Evolutionary conservation across 2,329 filamentous ascomycete species (phyloP).

Genomic region (Byssochlamys sp.): DNA sequence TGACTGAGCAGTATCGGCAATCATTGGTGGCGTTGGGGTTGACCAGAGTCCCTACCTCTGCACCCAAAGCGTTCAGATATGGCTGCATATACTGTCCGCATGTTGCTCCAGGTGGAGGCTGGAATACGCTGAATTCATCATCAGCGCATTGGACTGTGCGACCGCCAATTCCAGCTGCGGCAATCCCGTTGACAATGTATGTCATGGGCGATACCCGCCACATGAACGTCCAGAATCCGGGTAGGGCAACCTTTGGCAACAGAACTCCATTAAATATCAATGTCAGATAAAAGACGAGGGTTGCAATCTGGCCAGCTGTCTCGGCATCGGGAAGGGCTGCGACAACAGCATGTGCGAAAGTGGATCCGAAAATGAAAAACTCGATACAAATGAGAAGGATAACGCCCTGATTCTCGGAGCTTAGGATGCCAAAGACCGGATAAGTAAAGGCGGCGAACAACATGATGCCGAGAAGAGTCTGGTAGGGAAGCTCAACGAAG

Average conservation of each 20-base stretch:
- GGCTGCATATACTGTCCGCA: slow-evolving; percentile 51
- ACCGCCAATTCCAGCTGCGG: slow-evolving; percentile 61
- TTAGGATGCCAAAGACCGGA: slow-evolving; percentile 54
- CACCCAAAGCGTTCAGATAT: slow-evolving; percentile 34
- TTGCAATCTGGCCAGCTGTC: slow-evolving; percentile 65
- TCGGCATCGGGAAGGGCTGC: slow-evolving; percentile 66
- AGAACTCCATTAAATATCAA: slow-evolving; percentile 68
- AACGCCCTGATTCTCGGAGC: slow-evolving; percentile 60
- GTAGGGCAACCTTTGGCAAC: slow-evolving; percentile 51
- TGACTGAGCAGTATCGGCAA: slow-evolving; percentile 43
- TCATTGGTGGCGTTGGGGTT: slow-evolving; percentile 39
- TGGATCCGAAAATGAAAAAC: slow-evolving; percentile 72
- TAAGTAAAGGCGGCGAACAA: slow-evolving; percentile 81
- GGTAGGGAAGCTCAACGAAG: slow-evolving; percentile 77
- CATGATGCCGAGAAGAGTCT: slow-evolving; percentile 61
- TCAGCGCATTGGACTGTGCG: slow-evolving; percentile 54
- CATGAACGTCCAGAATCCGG: slow-evolving; percentile 75
- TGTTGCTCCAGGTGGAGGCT: slow-evolving; percentile 48
- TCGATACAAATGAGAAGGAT: slow-evolving; percentile 68
- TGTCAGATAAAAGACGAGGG: slow-evolving; percentile 62
- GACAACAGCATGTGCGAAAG: slow-evolving; percentile 70
- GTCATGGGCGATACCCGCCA: slow-evolving; percentile 74
- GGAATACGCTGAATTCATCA: slow-evolving; percentile 61
- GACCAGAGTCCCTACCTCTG: slow-evolving; percentile 45
- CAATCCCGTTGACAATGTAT: slow-evolving; percentile 65